Conservation (phyloP, 345 rosid genomes). For the Brassica juncea region DNA sequence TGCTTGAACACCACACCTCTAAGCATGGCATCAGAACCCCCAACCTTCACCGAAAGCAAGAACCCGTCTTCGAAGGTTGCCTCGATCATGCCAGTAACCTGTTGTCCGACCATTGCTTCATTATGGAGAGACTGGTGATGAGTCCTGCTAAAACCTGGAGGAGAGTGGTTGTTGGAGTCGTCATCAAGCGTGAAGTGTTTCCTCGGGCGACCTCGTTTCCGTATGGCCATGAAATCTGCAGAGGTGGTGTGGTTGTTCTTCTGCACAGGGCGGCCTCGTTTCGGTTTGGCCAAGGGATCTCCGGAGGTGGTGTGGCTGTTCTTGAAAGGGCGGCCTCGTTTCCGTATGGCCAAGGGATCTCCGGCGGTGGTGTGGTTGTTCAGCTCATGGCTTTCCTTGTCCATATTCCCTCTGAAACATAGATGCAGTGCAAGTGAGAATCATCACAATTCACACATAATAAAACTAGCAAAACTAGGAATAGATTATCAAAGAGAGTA, state of each 20-base stretch:
- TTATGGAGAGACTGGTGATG: slow-evolving; percentile 41
- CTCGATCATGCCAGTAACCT: slow-evolving; percentile 69
- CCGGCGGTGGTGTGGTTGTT: slow-evolving; percentile 47
- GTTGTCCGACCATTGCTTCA: slow-evolving; percentile 65
- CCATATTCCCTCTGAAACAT: slow-evolving; percentile 28
- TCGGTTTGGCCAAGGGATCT: slow-evolving; percentile 56
- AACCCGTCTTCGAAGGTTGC: slow-evolving; percentile 79
- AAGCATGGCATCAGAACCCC: slow-evolving; percentile 54
- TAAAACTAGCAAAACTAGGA: neutral
- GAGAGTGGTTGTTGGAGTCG: slow-evolving; percentile 35
- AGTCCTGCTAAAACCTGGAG: slow-evolving; percentile 43
- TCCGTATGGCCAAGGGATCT: slow-evolving; percentile 56
- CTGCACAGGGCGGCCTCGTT: neutral
- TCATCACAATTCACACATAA: slow-evolving; percentile 2
- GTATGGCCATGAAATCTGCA: slow-evolving; percentile 52
- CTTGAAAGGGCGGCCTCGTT: slow-evolving; percentile 72
- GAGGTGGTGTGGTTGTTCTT: neutral
- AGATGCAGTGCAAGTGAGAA: slow-evolving; percentile 13
- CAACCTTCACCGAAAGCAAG: slow-evolving; percentile 68
- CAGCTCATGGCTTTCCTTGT: slow-evolving; percentile 48
- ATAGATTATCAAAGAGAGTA: neutral
- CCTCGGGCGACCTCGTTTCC: slow-evolving; percentile 88
- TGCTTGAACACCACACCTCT: slow-evolving; percentile 88
- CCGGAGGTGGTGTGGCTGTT: slow-evolving; percentile 47
- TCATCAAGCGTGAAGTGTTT: slow-evolving; percentile 41